Evolutionary conservation across 1,139 yeast species (phyloP).

Genomic region (Geotrichum aggregatum): DNA sequence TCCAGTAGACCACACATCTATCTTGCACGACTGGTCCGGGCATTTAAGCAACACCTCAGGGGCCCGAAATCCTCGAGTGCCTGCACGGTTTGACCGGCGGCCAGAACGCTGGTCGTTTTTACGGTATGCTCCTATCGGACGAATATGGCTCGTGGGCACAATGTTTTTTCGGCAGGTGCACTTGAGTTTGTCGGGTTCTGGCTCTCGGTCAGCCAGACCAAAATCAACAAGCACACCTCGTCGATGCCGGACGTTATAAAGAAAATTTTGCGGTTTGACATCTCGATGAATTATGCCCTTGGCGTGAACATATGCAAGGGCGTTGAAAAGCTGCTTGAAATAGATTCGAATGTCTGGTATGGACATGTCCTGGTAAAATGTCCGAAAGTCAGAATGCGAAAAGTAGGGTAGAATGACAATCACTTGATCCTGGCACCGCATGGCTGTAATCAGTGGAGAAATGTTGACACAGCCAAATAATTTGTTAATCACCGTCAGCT

Average conservation of each 20-base stretch:
- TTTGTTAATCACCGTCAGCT: slow-evolving; percentile 67
- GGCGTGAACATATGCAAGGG: slow-evolving; percentile 69
- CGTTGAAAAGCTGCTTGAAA: slow-evolving; percentile 72
- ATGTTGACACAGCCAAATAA: slow-evolving; percentile 67
- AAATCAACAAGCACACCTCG: slow-evolving; percentile 87
- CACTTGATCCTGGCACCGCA: slow-evolving; percentile 85
- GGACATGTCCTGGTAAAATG: slow-evolving; percentile 75
- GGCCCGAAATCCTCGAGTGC: slow-evolving; percentile 94
- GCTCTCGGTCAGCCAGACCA: slow-evolving; percentile 68
- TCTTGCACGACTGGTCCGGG: slow-evolving; percentile 72
- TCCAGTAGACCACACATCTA: slow-evolving; percentile 93
- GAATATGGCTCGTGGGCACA: slow-evolving; percentile 7
- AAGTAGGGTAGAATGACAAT: slow-evolving; percentile 89
- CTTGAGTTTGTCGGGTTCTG: slow-evolving; percentile 1
- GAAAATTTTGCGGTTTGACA: slow-evolving; percentile 74
- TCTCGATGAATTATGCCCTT: slow-evolving; percentile 82
- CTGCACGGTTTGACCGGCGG: slow-evolving; percentile 93
- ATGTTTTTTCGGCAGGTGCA: slow-evolving; percentile 18
- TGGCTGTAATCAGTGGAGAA: slow-evolving; percentile 84
- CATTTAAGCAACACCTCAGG: slow-evolving; percentile 91
- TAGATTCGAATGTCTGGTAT: slow-evolving; percentile 75
- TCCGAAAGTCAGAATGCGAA: slow-evolving; percentile 82
- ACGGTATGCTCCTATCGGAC: slow-evolving; percentile 34
- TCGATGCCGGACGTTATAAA: slow-evolving; percentile 70
- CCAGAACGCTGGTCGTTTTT: slow-evolving; percentile 57